These are phyloP conservation scores for Phytophthora foliorum DNA, from an alignment of 352 stramenopile species.

Conservation along the genomic window DNA sequence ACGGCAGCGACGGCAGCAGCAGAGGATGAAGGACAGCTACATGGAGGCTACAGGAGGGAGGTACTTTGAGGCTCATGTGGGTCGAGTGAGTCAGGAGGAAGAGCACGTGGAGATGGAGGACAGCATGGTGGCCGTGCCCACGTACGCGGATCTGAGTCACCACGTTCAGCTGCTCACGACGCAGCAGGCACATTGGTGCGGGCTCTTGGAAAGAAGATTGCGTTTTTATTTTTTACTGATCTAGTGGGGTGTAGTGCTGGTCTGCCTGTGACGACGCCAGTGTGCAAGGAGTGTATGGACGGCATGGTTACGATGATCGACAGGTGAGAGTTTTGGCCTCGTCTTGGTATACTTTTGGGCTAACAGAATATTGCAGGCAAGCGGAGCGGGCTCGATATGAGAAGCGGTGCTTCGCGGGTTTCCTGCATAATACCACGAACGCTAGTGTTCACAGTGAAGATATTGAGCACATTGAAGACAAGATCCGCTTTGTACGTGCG, in stretches of 20 bases:
- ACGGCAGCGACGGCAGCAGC: conserved; percentile 35
- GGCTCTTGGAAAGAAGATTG: background rate
- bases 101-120: conserved; percentile 49
- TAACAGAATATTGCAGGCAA: conserved; percentile 39
- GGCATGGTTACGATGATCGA: conserved; percentile 81
- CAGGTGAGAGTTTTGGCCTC: conserved; percentile 33
- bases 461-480: conserved; percentile 74
- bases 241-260: conserved; percentile 47
- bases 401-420: conserved; percentile 72
- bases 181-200: conserved; percentile 79
- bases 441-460: conserved; percentile 61
- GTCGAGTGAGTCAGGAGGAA: conserved; percentile 27
- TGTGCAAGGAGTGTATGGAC: conserved; percentile 83
- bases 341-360: background rate
- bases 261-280: conserved; percentile 65
- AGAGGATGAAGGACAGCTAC: conserved; percentile 42
- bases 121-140: conserved; percentile 70
- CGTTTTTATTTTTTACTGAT: background rate
- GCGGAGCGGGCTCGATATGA: conserved; percentile 77
- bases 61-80: conserved; percentile 37
- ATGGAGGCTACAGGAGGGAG: conserved; percentile 10
- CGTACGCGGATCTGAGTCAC: conserved; percentile 79
- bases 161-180: conserved; percentile 76
- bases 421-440: conserved; percentile 62
- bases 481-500: conserved; percentile 74